These are phyloP conservation scores for Brassica balearica DNA, from an alignment of 441 rosid genomes.

Conservation along the genomic window DNA sequence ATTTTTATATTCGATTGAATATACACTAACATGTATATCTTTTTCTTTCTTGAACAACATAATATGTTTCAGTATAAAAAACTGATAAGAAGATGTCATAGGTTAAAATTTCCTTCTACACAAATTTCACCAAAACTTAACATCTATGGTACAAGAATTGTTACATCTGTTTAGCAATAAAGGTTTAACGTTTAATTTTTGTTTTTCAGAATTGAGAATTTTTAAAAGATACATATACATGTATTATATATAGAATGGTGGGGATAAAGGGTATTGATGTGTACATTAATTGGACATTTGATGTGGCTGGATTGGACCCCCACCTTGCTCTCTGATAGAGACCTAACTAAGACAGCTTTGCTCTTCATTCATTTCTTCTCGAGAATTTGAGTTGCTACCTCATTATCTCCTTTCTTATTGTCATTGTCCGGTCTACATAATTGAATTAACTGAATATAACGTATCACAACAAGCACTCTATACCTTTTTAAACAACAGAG, in stretches of 20 bases:
- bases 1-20: background rate
- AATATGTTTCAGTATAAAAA: background rate
- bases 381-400: conserved; percentile 18
- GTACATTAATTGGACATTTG: conserved; percentile 40
- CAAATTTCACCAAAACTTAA: too few relatives aligned
- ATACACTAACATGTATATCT: background rate
- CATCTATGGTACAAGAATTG: too few relatives aligned
- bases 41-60: background rate
- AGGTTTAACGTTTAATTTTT: too few relatives aligned
- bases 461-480: background rate
- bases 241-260: conserved; percentile 19
- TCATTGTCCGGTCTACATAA: conserved; percentile 12
- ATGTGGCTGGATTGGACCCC: conserved; percentile 47
- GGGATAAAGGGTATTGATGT: conserved; percentile 40
- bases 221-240: too few relatives aligned
- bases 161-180: too few relatives aligned
- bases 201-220: too few relatives aligned
- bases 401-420: background rate
- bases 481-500: background rate
- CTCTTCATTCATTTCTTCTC: conserved; percentile 40
- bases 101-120: background rate
- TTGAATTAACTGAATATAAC: conserved; percentile 19
- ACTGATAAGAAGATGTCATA: background rate
- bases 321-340: conserved; percentile 40
- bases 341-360: conserved; percentile 34